Conservation (phyloP, 2,329 filamentous ascomycete genomes). For the Cordyceps cicadae region DNA sequence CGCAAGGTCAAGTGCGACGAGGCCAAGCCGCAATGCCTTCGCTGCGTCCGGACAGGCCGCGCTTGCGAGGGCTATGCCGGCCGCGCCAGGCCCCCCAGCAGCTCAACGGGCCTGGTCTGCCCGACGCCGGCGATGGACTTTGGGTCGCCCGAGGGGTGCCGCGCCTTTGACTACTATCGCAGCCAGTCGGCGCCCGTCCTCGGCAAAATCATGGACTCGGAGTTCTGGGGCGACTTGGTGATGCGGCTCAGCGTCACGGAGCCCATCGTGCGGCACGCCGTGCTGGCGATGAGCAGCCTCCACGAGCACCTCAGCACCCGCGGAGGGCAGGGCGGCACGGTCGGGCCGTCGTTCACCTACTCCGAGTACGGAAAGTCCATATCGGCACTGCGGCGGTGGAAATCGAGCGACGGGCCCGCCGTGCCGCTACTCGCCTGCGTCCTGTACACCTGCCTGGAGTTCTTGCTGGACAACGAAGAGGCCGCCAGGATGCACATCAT, state of each 20-base stretch:
- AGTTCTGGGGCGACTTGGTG: conserved; percentile 37
- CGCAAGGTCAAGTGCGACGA: conserved; percentile 52
- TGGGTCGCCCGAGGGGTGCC: conserved; percentile 17
- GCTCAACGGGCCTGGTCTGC: conserved; percentile 3
- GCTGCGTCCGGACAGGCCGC: conserved; percentile 46
- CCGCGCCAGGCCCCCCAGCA: conserved; percentile 11
- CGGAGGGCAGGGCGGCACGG: conserved; percentile 12
- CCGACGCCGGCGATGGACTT: conserved; percentile 16
- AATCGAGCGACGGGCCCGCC: conserved; percentile 23
- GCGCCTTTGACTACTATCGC: conserved; percentile 27
- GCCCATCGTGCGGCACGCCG: conserved; percentile 39
- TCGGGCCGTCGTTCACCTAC: conserved; percentile 18
- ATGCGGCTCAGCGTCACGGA: conserved; percentile 37
- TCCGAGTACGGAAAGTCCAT: conserved; percentile 42
- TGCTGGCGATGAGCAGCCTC: conserved; percentile 41
- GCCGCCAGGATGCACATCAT: conserved; percentile 37
- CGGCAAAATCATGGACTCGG: conserved; percentile 32
- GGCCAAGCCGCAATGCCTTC: conserved; percentile 41
- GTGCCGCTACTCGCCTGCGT: conserved; percentile 37
- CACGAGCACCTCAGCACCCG: conserved; percentile 28
- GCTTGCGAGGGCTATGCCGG: conserved; percentile 47
- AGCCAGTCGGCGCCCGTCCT: conserved; percentile 31
- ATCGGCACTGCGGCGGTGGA: conserved; percentile 30
- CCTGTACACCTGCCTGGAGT: conserved; percentile 46
- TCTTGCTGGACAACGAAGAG: conserved; percentile 40